Evolutionary conservation across 2,329 filamentous ascomycete genomes (phyloP), one percentile per base, ranked within the genome.

Genomic region (Colletotrichum lini): DNA sequence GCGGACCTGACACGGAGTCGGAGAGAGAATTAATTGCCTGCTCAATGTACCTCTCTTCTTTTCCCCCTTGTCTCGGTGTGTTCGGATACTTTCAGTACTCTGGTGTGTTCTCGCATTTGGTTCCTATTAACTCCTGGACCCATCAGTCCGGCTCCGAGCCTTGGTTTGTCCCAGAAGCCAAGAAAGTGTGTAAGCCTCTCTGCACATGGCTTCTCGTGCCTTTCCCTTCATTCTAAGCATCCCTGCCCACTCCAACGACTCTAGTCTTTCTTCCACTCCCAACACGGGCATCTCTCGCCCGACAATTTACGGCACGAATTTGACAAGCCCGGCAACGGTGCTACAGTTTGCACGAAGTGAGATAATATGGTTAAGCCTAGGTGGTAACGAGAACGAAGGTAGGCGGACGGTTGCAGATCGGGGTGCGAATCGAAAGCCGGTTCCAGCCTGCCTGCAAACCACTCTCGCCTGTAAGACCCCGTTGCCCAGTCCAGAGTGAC

Each of bases 131-230:
- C 16, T 13, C 6, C 49, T 18, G 49, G 64, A 53, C 50, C 66
- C 61, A 65, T 26, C 35, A 65, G 47, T n/a, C 40, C 47, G 45
- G 61, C 52, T 59, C 45, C 38, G 53, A 53, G 44, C 26, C 44
- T 62, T 44, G 49, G 44, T 45, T 53, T 38, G 60, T 69, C 61
- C 61, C 66, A 69, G 26, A 53, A 65, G 61, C 8, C 23, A 69
- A 61, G 66, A 65, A 69, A 23, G 53, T 53, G 53, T 53, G 53
- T 38, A 58, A 69, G 61, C 45, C 61, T 59, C 61, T 54, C 66
- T 53, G 53, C 61, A 65, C 61, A 69, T 47, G 52, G 53, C 45
- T 38, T 64, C 10, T 64, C 16, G 30, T 57, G 47, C 52, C 49
- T 52, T 23, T 62, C 57, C 44, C 58, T 4, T 23, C n/a, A 23